These are phyloP conservation scores for Schwanniomyces pseudopolymorphus DNA, from an alignment of 805 yeast species.

Conservation along the genomic window DNA sequence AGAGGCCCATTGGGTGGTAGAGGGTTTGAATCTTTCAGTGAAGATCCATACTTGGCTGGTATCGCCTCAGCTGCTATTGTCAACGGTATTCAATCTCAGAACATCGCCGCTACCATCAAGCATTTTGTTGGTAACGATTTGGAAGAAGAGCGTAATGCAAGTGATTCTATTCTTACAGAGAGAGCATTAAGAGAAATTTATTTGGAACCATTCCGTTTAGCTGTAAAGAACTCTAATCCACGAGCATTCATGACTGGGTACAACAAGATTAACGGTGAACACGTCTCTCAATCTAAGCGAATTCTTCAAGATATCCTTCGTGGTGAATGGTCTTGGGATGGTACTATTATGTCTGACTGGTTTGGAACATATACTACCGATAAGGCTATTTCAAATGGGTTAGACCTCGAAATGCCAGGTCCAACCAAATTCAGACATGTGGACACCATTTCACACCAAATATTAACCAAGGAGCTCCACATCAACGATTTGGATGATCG, in stretches of 20 bases:
- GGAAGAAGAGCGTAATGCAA: constrained; percentile 27
- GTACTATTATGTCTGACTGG: constrained; percentile 36
- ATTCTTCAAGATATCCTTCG: constrained; percentile 24
- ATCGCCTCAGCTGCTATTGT: constrained; percentile 22
- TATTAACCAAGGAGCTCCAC: constrained; percentile 25
- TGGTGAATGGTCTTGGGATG: constrained; percentile 33
- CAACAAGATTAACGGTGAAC: constrained; percentile 31
- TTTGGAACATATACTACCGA: constrained; percentile 28
- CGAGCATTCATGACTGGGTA: constrained; percentile 31
- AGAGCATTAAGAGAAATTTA: constrained; percentile 33
- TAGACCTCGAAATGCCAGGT: constrained; percentile 38
- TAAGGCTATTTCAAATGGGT: constrained; percentile 25
- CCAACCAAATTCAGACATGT: constrained; percentile 22
- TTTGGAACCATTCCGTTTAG: constrained; percentile 33
- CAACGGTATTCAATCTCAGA: constrained; percentile 25
- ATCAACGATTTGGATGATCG: constrained; percentile 24
- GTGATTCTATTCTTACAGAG: constrained; percentile 28
- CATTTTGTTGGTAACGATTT: constrained; percentile 34
- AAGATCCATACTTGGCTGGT: constrained; percentile 33
- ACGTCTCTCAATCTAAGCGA: constrained; percentile 24
- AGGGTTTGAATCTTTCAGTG: constrained; percentile 34
- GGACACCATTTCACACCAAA: constrained; percentile 16
- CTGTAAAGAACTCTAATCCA: constrained; percentile 29
- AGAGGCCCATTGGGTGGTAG: constrained; percentile 37
- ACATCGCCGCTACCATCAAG: constrained; percentile 32